Percentiles rank a stretch among this genome's conserved stretches.
These are phyloP conservation scores for Schizothecium vesticola DNA, from an alignment of 495 filamentous ascomycete genomes.

Conservation along the genomic window DNA sequence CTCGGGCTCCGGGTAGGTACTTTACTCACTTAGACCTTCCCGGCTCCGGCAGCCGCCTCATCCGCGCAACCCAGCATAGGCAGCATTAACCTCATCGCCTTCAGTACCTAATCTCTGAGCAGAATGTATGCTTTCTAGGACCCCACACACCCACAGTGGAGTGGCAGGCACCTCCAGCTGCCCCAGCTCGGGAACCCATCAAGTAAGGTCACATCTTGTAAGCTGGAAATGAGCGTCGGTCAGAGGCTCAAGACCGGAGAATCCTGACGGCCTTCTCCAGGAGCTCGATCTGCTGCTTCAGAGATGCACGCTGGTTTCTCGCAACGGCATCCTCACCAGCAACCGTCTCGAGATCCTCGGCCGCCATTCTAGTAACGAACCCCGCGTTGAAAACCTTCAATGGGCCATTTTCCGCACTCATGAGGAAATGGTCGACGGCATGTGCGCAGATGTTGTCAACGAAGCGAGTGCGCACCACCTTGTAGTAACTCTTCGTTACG, in stretches of 20 bases:
- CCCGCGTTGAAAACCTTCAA: slow-evolving; percentile 25
- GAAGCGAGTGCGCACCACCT: slow-evolving; percentile 51
- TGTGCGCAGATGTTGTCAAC: slow-evolving; percentile 48
- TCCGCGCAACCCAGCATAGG: too few relatives aligned
- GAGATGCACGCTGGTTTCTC: slow-evolving; percentile 17
- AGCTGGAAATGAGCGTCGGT: too few relatives aligned
- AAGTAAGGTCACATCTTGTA: too few relatives aligned
- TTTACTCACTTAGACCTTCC: too few relatives aligned
- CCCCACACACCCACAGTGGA: too few relatives aligned
- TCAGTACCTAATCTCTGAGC: too few relatives aligned
- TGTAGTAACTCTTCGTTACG: slow-evolving; percentile 55
- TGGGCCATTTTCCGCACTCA: slow-evolving; percentile 26
- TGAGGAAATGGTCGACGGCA: slow-evolving; percentile 31
- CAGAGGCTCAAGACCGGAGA: slow-evolving; percentile 6
- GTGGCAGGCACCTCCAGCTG: too few relatives aligned
- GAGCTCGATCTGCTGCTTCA: slow-evolving; percentile 19
- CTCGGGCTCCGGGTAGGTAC: too few relatives aligned
- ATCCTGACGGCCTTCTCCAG: slow-evolving; percentile 24
- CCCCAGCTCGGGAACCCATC: too few relatives aligned
- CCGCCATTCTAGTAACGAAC: slow-evolving; percentile 23
- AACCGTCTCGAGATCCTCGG: slow-evolving; percentile 33
- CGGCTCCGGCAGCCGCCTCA: too few relatives aligned
- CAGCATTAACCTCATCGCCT: too few relatives aligned
- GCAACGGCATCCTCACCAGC: slow-evolving; percentile 29
- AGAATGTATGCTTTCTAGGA: too few relatives aligned